phyloP scores from a whole-genome alignment of 306 rosid species.

The Prosopis cineraria region DNA sequence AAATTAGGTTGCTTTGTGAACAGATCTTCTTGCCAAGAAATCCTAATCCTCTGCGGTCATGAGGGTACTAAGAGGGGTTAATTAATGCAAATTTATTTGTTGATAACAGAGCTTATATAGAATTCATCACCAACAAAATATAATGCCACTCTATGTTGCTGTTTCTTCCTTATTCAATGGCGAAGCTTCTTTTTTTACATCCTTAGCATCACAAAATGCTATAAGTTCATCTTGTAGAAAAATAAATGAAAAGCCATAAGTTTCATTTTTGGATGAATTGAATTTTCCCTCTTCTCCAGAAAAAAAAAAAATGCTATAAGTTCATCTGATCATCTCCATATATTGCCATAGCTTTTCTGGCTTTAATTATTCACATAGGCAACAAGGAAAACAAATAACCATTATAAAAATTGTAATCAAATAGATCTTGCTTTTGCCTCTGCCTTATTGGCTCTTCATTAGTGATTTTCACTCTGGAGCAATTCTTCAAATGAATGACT shows the following conservation, averaged over 20 bases:
- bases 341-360: conserved; percentile 14
- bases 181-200: conserved; percentile 42
- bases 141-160: conserved; percentile 56
- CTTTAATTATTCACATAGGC: neutral
- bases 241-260: too few species aligned
- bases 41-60: conserved; percentile 34
- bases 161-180: conserved; percentile 50
- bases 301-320: conserved; percentile 52
- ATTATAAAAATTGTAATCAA: neutral
- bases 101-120: conserved; percentile 63
- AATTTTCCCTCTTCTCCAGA: too few species aligned
- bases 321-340: conserved; percentile 42
- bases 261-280: too few species aligned
- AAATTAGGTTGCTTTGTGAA: conserved; percentile 55
- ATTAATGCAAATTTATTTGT: conserved; percentile 61
- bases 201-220: conserved; percentile 53
- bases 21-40: conserved; percentile 41
- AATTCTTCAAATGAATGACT: neutral
- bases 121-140: conserved; percentile 52
- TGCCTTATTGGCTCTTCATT: neutral
- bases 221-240: too few species aligned
- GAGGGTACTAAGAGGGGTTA: conserved; percentile 59
- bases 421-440: neutral
- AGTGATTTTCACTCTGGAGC: neutral
- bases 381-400: neutral